phyloP scores from a whole-genome alignment of 2,329 filamentous ascomycete species.

The Hirsutella rhossiliensis region DNA sequence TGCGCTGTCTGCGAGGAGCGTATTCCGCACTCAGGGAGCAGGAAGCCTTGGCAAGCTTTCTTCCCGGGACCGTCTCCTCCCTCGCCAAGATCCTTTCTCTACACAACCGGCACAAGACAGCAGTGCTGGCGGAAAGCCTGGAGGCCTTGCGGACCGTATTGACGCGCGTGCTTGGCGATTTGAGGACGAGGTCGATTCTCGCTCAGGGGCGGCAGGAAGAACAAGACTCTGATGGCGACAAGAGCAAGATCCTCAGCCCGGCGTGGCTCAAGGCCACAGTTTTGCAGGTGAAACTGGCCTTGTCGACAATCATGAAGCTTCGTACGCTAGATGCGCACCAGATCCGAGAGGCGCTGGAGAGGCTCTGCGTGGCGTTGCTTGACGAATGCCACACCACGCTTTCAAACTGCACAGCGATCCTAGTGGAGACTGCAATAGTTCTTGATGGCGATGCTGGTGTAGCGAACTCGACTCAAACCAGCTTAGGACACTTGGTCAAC shows the following conservation, averaged over 20 bases:
- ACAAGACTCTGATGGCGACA: constrained; percentile 11
- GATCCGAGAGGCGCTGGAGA: constrained; percentile 55
- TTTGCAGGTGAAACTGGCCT: constrained; percentile 69
- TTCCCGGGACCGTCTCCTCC: constrained; percentile 78
- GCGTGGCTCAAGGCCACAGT: constrained; percentile 72
- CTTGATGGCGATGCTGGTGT: constrained; percentile 42
- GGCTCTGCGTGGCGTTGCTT: constrained; percentile 61
- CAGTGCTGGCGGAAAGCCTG: constrained; percentile 52
- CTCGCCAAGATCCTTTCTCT: constrained; percentile 64
- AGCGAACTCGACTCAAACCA: constrained; percentile 28
- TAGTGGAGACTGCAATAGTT: constrained; percentile 72
- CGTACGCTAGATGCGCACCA: constrained; percentile 57
- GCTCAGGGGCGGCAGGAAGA: constrained; percentile 15
- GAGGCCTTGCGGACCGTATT: constrained; percentile 44
- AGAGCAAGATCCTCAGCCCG: constrained; percentile 27
- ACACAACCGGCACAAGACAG: constrained; percentile 42
- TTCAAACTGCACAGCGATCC: constrained; percentile 52
- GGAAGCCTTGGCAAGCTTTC: constrained; percentile 69
- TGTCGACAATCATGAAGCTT: constrained; percentile 66
- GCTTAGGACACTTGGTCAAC: constrained; percentile 47
- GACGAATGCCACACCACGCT: constrained; percentile 70
- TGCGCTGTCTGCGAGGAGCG: constrained; percentile 50
- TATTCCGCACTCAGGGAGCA: constrained; percentile 55
- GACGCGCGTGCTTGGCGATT: constrained; percentile 43
- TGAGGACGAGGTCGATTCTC: constrained; percentile 37